Evolutionary conservation across 2,329 filamentous ascomycete species (phyloP).

Genomic region (Fusarium continuum): DNA sequence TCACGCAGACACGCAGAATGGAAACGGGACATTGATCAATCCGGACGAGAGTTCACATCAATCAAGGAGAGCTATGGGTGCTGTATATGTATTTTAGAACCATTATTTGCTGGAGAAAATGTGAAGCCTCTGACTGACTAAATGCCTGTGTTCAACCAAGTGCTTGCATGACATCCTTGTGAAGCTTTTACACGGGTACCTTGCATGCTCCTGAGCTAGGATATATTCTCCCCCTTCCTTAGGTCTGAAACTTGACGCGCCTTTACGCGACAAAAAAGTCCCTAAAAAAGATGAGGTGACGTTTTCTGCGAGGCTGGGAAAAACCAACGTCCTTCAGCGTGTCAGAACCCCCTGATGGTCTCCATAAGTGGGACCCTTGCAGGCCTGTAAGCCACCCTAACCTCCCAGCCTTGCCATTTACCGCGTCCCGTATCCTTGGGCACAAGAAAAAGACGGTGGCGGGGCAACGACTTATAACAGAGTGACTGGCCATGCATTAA

Average conservation of each 20-base stretch:
- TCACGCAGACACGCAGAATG: not conserved
- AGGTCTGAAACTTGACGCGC: slow-evolving; percentile 12
- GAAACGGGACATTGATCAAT: not conserved
- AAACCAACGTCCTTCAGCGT: slow-evolving; percentile 15
- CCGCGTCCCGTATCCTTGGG: slow-evolving; percentile 16
- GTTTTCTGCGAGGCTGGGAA: slow-evolving; percentile 38
- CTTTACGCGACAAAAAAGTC: slow-evolving; percentile 8
- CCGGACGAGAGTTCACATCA: not conserved
- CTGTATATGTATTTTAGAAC: slow-evolving; percentile 2
- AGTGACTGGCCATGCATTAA: slow-evolving; percentile 11
- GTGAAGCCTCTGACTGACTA: not conserved
- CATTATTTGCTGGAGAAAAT: not conserved
- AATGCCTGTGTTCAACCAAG: not conserved
- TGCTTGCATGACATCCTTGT: not conserved
- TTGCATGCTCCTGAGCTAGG: not conserved
- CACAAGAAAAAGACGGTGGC: slow-evolving; percentile 55
- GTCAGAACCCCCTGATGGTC: slow-evolving; percentile 27
- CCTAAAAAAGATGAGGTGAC: slow-evolving; percentile 18
- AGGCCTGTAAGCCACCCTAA: slow-evolving; percentile 40
- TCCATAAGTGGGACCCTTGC: slow-evolving; percentile 25
- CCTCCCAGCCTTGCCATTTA: slow-evolving; percentile 50
- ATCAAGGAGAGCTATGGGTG: not conserved
- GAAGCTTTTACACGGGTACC: slow-evolving; percentile 1
- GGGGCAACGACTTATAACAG: slow-evolving; percentile 59
- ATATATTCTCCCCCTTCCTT: not conserved